phyloP scores from a whole-genome alignment of 768 basidiomycete genomes.

The Podaxis sp. region DNA sequence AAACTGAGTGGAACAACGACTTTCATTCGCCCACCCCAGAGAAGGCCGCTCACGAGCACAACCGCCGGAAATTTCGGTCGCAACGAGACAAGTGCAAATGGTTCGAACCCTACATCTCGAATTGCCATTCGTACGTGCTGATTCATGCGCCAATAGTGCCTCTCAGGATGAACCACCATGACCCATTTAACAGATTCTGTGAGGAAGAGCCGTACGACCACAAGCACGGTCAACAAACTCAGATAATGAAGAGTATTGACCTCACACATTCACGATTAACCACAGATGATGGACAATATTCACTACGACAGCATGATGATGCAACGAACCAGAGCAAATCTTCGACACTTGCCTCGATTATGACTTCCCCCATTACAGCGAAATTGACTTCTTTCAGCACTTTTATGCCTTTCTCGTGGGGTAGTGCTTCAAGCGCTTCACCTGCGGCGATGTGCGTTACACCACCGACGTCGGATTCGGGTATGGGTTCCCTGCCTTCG shows the following conservation, averaged over 20 bases:
- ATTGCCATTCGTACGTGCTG: constrained; percentile 56
- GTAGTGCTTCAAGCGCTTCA: constrained; percentile 16
- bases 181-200: constrained; percentile 39
- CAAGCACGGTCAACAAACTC: constrained; percentile 19
- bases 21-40: constrained; percentile 44
- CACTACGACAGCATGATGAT: constrained; percentile 1
- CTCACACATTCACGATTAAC: constrained; percentile 12
- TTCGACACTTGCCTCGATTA: constrained; percentile 45
- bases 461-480: constrained; percentile 3
- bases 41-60: constrained; percentile 33
- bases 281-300: neutral
- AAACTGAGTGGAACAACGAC: constrained; percentile 34
- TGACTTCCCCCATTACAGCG: constrained; percentile 49
- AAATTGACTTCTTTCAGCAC: constrained; percentile 63
- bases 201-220: constrained; percentile 16
- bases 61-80: constrained; percentile 24
- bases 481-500: neutral
- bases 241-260: constrained; percentile 39
- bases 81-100: constrained; percentile 38
- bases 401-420: constrained; percentile 55
- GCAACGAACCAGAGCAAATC: constrained; percentile 14
- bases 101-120: constrained; percentile 60
- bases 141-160: constrained; percentile 37
- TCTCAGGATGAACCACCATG: constrained; percentile 31
- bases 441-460: constrained; percentile 13